Base-by-base conservation (phyloP, 345 rosid genomes). In the Bruguiera sexangula region DNA sequence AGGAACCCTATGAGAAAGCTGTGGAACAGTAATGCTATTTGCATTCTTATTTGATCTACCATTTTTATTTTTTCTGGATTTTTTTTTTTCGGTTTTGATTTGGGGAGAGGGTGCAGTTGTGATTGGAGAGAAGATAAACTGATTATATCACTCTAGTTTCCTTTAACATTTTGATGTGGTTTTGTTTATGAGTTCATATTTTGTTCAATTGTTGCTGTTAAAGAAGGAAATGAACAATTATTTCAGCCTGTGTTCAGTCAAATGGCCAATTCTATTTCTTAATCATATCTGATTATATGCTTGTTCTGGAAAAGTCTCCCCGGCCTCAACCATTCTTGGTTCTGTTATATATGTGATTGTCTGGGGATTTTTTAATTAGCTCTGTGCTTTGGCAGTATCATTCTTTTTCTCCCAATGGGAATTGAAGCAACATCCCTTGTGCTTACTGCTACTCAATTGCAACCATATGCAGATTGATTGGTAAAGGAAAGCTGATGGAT, bases 401-500 rank as follows among this genome's bases (percentile, higher is more conserved):
- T 64, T 64, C 26, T 46, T 48, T 8, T 24, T 43, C 18, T 46
- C 26, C 2, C 30, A 64, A 5, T 46, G 64, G 37, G 36, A 19
- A 46, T 24, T 64, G 20, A 64, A 39, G 61, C 54, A 34, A 24
- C 13, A 10, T 43, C 6, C 36, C 43, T 59, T 24, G 63, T 61
- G 13, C 75, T 63, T 31, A 37, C 72, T 69, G 60, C 73, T 11
- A 30, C 32, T 63, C 21, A 6, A 58, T 46, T 31, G 6, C 62
- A 27, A 59, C 18, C 75, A 72, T 65, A 32, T 29, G 46, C 82
- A 94, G 98, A 77, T 85, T 94, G 80, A 85, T 91, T 61, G 87
- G 82, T 76, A 95, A 91, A 84, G 96, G 96, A 67, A 91, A 94
- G 75, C 78, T 91, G 57, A 84, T 83, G 88, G 98, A 94, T 85